These are phyloP conservation scores for Fagus crenata DNA, from an alignment of 306 rosid species.

Conservation along the genomic window DNA sequence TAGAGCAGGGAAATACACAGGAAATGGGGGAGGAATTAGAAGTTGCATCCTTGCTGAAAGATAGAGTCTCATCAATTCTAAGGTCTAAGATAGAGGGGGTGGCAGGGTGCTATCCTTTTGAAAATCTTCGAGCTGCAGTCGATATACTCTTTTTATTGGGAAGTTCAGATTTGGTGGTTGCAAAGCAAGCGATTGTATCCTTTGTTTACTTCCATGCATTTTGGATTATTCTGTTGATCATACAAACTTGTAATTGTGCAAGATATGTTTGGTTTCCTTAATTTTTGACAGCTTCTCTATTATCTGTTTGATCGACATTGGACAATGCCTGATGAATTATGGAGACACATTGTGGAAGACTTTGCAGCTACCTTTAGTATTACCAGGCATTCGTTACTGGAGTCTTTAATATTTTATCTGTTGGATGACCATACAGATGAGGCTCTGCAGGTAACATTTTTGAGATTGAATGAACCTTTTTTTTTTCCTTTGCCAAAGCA, in stretches of 20 bases:
- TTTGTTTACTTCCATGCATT: slow-evolving; percentile 24
- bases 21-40: slow-evolving; percentile 59
- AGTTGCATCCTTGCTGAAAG: slow-evolving; percentile 61
- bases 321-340: slow-evolving; percentile 75
- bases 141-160: slow-evolving; percentile 82
- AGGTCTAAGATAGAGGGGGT: slow-evolving; percentile 55
- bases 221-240: slow-evolving; percentile 19
- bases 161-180: slow-evolving; percentile 78
- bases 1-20: slow-evolving; percentile 46
- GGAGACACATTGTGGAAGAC: slow-evolving; percentile 80
- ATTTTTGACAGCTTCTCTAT: slow-evolving; percentile 71
- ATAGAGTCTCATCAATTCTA: slow-evolving; percentile 45
- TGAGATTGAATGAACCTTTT: slow-evolving; percentile 12
- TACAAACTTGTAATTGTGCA: slow-evolving; percentile 19
- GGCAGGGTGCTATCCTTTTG: slow-evolving; percentile 79
- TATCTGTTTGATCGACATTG: slow-evolving; percentile 93
- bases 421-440: slow-evolving; percentile 82
- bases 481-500: slow-evolving; percentile 9
- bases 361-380: slow-evolving; percentile 78
- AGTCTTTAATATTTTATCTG: slow-evolving; percentile 78
- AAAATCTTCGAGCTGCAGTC: slow-evolving; percentile 72
- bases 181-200: slow-evolving; percentile 99
- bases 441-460: slow-evolving; percentile 69
- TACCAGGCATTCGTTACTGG: slow-evolving; percentile 73
- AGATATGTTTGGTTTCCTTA: slow-evolving; percentile 46